These are phyloP conservation scores for Coffea humblotiana DNA, from an alignment of 305 asterid species.

Conservation along the genomic window DNA sequence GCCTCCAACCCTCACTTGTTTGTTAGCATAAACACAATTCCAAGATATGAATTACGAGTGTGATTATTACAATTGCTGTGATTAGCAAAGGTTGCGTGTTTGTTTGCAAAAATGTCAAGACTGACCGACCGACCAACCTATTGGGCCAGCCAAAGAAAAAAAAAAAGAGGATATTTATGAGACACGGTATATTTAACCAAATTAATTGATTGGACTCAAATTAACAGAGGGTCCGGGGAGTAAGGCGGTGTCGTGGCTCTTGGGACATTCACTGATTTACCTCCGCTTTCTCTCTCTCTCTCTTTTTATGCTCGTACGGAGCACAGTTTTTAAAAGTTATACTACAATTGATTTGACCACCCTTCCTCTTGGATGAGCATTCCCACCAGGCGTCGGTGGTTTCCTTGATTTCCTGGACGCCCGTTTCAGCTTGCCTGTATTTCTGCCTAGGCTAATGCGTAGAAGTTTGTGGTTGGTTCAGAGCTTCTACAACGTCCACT, in stretches of 20 bases:
- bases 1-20: not conserved
- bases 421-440: not conserved
- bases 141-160: too few species aligned
- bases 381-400: not conserved
- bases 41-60: too few species aligned
- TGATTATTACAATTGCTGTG: not conserved
- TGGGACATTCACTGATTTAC: not conserved
- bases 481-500: not conserved
- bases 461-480: not conserved
- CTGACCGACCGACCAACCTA: not conserved
- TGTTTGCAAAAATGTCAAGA: not conserved
- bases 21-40: not conserved
- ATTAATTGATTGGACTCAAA: not conserved
- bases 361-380: not conserved
- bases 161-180: not conserved
- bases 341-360: constrained; percentile 2
- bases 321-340: not conserved
- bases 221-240: not conserved
- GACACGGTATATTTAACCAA: not conserved
- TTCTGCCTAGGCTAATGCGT: not conserved
- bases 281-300: not conserved
- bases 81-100: not conserved
- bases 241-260: not conserved
- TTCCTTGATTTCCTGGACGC: too few species aligned
- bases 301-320: not conserved